These are phyloP conservation scores for Sarcodon sp. DNA, from an alignment of 768 basidiomycete genomes.

Conservation along the genomic window DNA sequence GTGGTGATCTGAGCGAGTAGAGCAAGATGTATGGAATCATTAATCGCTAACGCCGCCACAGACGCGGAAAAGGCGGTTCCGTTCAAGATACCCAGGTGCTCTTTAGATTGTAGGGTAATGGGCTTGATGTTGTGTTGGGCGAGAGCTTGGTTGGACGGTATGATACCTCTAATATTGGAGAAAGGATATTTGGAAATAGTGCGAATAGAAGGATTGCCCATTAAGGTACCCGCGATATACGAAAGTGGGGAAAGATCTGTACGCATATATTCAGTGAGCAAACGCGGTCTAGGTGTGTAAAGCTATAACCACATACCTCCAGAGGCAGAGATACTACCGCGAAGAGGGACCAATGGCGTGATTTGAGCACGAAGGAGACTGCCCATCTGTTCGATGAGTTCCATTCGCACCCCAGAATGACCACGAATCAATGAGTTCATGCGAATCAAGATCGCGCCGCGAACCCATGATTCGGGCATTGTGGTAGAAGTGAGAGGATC, in stretches of 20 bases:
- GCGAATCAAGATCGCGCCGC: constrained; percentile 76
- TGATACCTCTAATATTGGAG: constrained; percentile 35
- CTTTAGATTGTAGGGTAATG: constrained; percentile 58
- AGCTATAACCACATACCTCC: constrained; percentile 38
- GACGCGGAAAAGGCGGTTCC: constrained; percentile 81
- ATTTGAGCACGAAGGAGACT: constrained; percentile 59
- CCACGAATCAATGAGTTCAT: constrained; percentile 85
- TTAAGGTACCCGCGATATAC: constrained; percentile 71
- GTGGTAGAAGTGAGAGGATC: constrained; percentile 54
- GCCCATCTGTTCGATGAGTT: constrained; percentile 69
- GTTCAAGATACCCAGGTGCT: constrained; percentile 72
- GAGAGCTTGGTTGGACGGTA: constrained; percentile 46
- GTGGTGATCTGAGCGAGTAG: constrained; percentile 63
- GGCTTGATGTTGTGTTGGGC: constrained; percentile 47
- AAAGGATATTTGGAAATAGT: constrained; percentile 44
- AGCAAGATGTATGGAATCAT: constrained; percentile 57
- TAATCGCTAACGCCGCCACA: constrained; percentile 60
- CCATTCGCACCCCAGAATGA: constrained; percentile 77
- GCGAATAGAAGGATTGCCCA: constrained; percentile 69
- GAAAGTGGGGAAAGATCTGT: constrained; percentile 68
- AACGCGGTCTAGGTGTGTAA: background rate
- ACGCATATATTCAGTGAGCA: constrained; percentile 1
- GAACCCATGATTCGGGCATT: constrained; percentile 85
- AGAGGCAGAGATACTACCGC: constrained; percentile 74
- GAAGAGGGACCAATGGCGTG: constrained; percentile 69